A percentile compares a stretch with the other conserved stretches of the same genome.
These are phyloP conservation scores for Chaetothyriales sp. DNA, from an alignment of 2,329 filamentous ascomycete genomes.

Conservation along the genomic window DNA sequence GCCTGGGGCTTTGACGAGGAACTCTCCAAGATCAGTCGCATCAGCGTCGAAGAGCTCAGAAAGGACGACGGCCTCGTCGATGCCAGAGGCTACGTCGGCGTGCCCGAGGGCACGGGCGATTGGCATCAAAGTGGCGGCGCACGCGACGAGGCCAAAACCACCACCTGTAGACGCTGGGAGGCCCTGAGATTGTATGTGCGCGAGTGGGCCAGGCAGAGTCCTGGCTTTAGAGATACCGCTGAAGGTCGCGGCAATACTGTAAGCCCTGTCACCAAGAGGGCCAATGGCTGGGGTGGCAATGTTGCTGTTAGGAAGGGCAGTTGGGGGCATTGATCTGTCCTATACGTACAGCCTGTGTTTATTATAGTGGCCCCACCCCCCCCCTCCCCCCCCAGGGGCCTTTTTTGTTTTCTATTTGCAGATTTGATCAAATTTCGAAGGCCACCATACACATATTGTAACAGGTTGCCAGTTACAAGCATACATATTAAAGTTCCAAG, in stretches of 20 bases:
- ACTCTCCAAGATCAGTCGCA: conserved; percentile 63
- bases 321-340: conserved; percentile 11
- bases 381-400: no score
- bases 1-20: conserved; percentile 75
- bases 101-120: conserved; percentile 19
- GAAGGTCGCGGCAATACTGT: conserved; percentile 1
- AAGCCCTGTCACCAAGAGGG: conserved; percentile 4
- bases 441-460: no score
- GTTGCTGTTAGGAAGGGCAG: conserved; percentile 14
- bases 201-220: conserved; percentile 84
- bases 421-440: no score
- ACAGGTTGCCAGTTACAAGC: no score
- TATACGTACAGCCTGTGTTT: no score
- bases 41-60: conserved; percentile 55
- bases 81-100: conserved; percentile 60
- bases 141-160: conserved; percentile 30
- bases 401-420: no score
- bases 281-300: conserved; percentile 12
- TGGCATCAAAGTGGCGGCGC: neutral
- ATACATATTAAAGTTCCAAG: no score
- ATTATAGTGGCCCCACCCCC: no score
- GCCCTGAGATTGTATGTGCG: conserved; percentile 70
- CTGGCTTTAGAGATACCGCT: conserved; percentile 43
- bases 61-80: conserved; percentile 53
- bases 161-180: conserved; percentile 59